These are phyloP conservation scores for Orychophragmus violaceus DNA, from an alignment of 345 rosid species.

Conservation along the genomic window DNA sequence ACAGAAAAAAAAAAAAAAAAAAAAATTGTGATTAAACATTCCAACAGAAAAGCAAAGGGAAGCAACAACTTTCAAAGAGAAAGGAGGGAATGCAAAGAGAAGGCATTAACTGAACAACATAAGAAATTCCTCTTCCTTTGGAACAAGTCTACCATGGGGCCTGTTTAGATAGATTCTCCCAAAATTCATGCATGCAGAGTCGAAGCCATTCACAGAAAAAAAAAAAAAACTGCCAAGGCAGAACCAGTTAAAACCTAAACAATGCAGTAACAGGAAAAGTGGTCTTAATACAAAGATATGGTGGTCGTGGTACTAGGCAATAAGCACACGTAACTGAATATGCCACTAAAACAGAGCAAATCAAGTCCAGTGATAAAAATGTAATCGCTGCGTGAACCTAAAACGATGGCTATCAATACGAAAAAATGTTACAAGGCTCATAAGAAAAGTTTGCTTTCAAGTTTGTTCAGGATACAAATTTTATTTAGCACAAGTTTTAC, in stretches of 20 bases:
- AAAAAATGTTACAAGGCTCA: not conserved
- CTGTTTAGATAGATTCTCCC: not conserved
- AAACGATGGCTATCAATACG: not conserved
- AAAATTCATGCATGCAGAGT: not conserved
- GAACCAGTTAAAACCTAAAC: slow-evolving; percentile 8
- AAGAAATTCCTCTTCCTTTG: not conserved
- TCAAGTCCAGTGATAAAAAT: not conserved
- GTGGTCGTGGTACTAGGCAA: not conserved
- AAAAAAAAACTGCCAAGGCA: not conserved
- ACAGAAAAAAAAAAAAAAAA: too few species aligned
- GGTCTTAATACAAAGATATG: not conserved
- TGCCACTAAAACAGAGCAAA: not conserved
- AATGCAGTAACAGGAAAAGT: slow-evolving; percentile 1
- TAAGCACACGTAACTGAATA: not conserved
- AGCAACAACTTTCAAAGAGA: not conserved
- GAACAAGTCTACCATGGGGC: not conserved
- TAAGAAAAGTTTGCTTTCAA: not conserved
- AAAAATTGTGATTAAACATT: not conserved
- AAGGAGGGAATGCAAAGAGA: not conserved
- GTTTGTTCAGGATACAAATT: slow-evolving; percentile 1
- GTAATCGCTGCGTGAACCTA: not conserved
- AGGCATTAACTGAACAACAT: not conserved
- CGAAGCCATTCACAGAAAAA: not conserved
- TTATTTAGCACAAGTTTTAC: slow-evolving; percentile 6
- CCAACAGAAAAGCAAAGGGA: not conserved